These are phyloP conservation scores for Ceratocystis lukuohia DNA, from an alignment of 2,329 filamentous ascomycete genomes.

Conservation along the genomic window DNA sequence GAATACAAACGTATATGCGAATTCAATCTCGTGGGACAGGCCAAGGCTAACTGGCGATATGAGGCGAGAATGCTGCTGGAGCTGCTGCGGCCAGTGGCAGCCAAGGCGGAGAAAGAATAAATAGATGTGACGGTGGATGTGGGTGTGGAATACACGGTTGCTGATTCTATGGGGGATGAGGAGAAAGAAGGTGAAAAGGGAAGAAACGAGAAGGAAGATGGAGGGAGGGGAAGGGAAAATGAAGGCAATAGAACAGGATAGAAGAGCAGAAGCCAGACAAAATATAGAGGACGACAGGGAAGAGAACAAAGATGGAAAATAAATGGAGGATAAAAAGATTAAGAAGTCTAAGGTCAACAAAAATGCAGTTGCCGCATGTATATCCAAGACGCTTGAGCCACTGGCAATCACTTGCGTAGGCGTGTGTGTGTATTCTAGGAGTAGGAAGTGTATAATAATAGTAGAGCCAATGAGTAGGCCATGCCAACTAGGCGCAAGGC, in stretches of 20 bases:
- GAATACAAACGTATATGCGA: not conserved
- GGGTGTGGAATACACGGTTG: not conserved
- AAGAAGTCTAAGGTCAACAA: not conserved
- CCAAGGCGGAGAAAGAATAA: not conserved
- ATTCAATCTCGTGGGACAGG: not conserved
- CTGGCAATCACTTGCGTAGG: not conserved
- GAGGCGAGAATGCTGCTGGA: not conserved
- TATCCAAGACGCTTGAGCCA: conserved; percentile 3
- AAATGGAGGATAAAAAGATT: not conserved
- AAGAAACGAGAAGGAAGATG: not conserved
- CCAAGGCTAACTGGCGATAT: not conserved
- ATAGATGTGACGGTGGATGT: not conserved
- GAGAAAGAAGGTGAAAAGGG: not conserved
- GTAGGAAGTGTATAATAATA: conserved; percentile 5
- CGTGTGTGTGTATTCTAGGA: conserved; percentile 1
- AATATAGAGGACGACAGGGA: not conserved
- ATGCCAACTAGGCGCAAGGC: not conserved
- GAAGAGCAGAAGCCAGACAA: not conserved
- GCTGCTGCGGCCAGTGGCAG: conserved; percentile 1
- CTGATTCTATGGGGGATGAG: not conserved
- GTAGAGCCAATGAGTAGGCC: not conserved
- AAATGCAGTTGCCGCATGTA: not conserved
- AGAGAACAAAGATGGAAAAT: conserved; percentile 1
- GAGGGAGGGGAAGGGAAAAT: not conserved
- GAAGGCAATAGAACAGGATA: not conserved